A percentile compares a stretch with the other conserved stretches of the same genome.
These are phyloP conservation scores for Phytophthora tentaculata DNA, from an alignment of 352 stramenopile genomes.

Conservation along the genomic window DNA sequence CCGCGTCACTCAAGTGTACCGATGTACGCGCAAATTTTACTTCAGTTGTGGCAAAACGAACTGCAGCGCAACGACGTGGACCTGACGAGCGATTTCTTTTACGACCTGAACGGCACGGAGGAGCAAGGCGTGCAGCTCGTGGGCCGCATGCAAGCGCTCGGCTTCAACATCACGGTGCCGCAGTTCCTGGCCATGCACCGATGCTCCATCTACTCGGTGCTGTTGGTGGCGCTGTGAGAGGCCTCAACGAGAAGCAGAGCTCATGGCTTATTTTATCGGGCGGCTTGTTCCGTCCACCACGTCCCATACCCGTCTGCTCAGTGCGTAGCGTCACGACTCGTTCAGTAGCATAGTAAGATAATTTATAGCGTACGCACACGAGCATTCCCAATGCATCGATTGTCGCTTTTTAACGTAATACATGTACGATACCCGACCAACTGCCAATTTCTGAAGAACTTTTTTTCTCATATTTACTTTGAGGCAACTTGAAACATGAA, in stretches of 20 bases:
- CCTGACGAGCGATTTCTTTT: slow-evolving; percentile 71
- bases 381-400: slow-evolving; percentile 21
- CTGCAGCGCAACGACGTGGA: slow-evolving; percentile 63
- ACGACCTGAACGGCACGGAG: slow-evolving; percentile 65
- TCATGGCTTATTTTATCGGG: slow-evolving; percentile 10
- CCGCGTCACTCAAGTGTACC: slow-evolving; percentile 70
- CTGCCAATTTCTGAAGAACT: slow-evolving; percentile 1
- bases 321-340: slow-evolving; percentile 17
- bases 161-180: slow-evolving; percentile 64
- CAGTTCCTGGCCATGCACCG: slow-evolving; percentile 70
- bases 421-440: slow-evolving; percentile 31
- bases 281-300: slow-evolving; percentile 6
- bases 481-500: slow-evolving; percentile 3
- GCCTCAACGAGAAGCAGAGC: background rate
- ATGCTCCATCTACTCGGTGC: slow-evolving; percentile 78
- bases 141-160: slow-evolving; percentile 65
- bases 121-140: slow-evolving; percentile 65
- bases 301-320: background rate
- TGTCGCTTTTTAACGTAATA: slow-evolving; percentile 14
- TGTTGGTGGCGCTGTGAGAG: slow-evolving; percentile 63
- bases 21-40: slow-evolving; percentile 70
- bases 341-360: slow-evolving; percentile 37
- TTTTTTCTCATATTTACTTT: slow-evolving; percentile 15
- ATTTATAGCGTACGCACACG: slow-evolving; percentile 40
- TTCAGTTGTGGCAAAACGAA: slow-evolving; percentile 70